phyloP scores from a whole-genome alignment of 2,329 filamentous ascomycete genomes.

The Xylaria sp. region DNA sequence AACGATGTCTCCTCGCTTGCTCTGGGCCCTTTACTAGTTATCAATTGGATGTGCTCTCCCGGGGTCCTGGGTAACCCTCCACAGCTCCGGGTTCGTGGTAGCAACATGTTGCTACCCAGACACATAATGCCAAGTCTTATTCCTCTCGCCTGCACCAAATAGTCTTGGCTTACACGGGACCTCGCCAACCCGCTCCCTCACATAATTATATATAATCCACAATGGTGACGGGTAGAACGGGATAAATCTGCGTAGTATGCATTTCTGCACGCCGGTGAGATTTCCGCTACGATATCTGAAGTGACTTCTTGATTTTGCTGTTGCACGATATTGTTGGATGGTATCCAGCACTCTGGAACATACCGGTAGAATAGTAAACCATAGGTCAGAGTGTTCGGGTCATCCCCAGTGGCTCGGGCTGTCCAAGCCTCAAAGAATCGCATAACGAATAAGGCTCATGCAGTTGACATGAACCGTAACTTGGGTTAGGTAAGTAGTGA shows the following conservation, averaged over 20 bases:
- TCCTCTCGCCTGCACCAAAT: background rate
- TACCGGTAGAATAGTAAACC: too few relatives aligned
- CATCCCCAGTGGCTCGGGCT: too few relatives aligned
- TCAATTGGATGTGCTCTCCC: background rate
- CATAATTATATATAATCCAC: too few relatives aligned
- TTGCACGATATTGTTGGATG: background rate
- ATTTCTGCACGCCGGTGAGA: background rate
- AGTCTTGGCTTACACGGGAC: too few relatives aligned
- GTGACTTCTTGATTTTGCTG: background rate
- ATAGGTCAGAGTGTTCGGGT: too few relatives aligned
- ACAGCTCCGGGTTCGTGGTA: background rate
- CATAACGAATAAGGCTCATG: background rate
- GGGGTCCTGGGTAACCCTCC: too few relatives aligned
- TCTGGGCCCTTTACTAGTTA: background rate
- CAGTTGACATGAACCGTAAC: background rate
- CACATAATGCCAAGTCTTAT: background rate
- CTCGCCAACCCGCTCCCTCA: too few relatives aligned
- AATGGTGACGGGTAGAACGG: too few relatives aligned
- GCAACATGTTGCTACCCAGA: too few relatives aligned
- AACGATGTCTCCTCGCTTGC: background rate
- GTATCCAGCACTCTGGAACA: background rate
- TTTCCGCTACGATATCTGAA: background rate
- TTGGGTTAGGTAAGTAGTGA: background rate
- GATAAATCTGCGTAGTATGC: too few relatives aligned
- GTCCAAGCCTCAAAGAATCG: too few relatives aligned